A percentile compares a stretch with the other conserved stretches of the same genome.
These are phyloP conservation scores for Hyphopichia burtonii DNA, from an alignment of 1,139 yeast genomes.

Conservation along the genomic window DNA sequence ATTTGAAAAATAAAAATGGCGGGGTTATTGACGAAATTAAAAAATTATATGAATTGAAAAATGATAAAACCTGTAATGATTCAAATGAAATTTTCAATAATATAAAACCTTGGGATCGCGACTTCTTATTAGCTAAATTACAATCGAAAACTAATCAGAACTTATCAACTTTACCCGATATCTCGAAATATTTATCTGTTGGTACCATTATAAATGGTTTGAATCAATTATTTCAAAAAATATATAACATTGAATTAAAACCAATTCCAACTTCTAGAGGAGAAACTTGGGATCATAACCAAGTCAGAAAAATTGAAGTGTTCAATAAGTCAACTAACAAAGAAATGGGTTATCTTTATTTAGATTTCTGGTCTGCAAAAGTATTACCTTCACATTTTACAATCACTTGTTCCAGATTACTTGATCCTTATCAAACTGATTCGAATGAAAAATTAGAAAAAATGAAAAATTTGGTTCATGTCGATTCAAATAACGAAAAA, in stretches of 20 bases:
- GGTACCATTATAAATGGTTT: slow-evolving; percentile 88
- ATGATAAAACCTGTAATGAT: slow-evolving; percentile 18
- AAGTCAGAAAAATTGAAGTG: slow-evolving; percentile 80
- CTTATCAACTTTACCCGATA: slow-evolving; percentile 30
- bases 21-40: slow-evolving; percentile 63
- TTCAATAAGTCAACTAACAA: slow-evolving; percentile 26
- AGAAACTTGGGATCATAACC: slow-evolving; percentile 83
- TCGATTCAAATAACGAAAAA: slow-evolving; percentile 50
- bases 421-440: slow-evolving; percentile 9
- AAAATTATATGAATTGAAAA: slow-evolving; percentile 27
- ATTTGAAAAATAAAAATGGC: slow-evolving; percentile 31
- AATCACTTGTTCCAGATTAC: slow-evolving; percentile 81
- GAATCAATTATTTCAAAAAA: slow-evolving; percentile 61
- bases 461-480: slow-evolving; percentile 48
- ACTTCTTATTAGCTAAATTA: slow-evolving; percentile 46
- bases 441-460: slow-evolving; percentile 13
- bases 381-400: slow-evolving; percentile 90
- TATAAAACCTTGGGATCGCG: slow-evolving; percentile 91
- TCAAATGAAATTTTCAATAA: slow-evolving; percentile 42
- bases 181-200: slow-evolving; percentile 69
- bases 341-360: slow-evolving; percentile 39
- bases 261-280: slow-evolving; percentile 67
- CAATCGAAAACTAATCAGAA: slow-evolving; percentile 12
- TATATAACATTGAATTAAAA: slow-evolving; percentile 74
- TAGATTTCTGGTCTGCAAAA: slow-evolving; percentile 48